Evolutionary conservation across 306 rosid genomes (phyloP).

Genomic region (Cucumis hystrix): DNA sequence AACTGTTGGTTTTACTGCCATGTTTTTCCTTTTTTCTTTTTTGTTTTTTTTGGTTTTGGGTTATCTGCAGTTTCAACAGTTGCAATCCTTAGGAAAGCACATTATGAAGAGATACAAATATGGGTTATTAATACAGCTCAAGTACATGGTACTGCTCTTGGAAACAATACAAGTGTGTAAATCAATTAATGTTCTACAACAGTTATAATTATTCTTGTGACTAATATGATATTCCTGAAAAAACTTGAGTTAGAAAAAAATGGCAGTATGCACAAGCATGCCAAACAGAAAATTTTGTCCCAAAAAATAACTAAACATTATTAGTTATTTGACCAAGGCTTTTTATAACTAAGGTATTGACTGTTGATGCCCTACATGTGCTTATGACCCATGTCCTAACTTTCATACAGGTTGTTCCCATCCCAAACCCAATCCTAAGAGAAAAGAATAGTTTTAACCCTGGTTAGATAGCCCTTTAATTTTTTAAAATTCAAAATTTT

Average conservation of each 20-base stretch:
- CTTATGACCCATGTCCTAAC: not conserved
- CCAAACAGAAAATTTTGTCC: not conserved
- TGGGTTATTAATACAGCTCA: not conserved
- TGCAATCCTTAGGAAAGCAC: not conserved
- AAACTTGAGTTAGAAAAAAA: no score
- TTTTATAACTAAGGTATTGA: not conserved
- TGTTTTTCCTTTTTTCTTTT: not conserved
- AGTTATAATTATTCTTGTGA: not conserved
- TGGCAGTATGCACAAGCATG: no score
- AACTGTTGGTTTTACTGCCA: constrained; percentile 74
- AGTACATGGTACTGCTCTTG: not conserved
- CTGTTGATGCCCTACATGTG: not conserved
- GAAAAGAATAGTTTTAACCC: not conserved
- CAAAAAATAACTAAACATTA: not conserved
- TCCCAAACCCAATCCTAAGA: not conserved
- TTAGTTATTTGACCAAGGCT: not conserved
- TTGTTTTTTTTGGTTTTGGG: not conserved
- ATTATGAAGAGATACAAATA: not conserved
- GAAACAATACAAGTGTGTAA: not conserved
- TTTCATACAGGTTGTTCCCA: not conserved
- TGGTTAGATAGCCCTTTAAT: not conserved
- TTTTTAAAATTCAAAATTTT: no score
- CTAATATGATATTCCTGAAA: no score
- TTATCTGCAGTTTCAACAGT: not conserved
- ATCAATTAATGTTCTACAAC: not conserved